These are phyloP conservation scores for Plasmopara viticola DNA, from an alignment of 352 stramenopile species.

Conservation along the genomic window DNA sequence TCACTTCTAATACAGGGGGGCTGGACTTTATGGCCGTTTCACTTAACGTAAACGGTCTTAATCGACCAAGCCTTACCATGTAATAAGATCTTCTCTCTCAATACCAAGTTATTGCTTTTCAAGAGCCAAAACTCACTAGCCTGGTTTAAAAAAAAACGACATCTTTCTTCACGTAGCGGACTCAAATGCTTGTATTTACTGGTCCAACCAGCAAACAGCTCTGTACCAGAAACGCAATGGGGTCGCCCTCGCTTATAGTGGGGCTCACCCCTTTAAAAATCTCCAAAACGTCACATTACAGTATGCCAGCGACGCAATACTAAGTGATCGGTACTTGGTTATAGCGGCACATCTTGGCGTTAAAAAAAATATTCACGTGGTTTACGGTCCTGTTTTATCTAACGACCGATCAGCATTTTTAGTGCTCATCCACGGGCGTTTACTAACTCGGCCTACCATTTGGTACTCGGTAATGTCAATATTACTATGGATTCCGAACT, in stretches of 20 bases:
- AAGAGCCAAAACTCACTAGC: slow-evolving; percentile 1
- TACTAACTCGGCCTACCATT: not conserved
- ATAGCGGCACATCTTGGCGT: too few relatives aligned
- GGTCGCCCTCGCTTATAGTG: not conserved
- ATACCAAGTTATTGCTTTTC: slow-evolving; percentile 1
- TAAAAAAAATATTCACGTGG: not conserved
- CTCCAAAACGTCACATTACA: not conserved
- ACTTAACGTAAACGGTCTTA: slow-evolving; percentile 1
- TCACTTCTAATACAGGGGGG: too few relatives aligned
- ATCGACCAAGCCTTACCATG: too few relatives aligned
- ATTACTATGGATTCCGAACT: not conserved
- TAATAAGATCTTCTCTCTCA: too few relatives aligned
- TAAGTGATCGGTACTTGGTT: too few relatives aligned
- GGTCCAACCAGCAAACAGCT: not conserved
- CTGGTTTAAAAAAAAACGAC: not conserved
- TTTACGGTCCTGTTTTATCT: not conserved
- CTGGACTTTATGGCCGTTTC: not conserved
- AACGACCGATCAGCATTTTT: not conserved
- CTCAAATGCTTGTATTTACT: not conserved
- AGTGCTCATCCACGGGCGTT: not conserved
- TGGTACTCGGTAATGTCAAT: slow-evolving; percentile 1
- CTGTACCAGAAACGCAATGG: not conserved
- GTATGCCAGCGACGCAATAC: too few relatives aligned
- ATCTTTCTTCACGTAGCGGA: not conserved
- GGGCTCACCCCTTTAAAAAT: not conserved